Evolutionary conservation across 768 basidiomycete genomes (phyloP), one percentile per base, ranked within the genome.

Genomic region (Heimioporus sp.): DNA sequence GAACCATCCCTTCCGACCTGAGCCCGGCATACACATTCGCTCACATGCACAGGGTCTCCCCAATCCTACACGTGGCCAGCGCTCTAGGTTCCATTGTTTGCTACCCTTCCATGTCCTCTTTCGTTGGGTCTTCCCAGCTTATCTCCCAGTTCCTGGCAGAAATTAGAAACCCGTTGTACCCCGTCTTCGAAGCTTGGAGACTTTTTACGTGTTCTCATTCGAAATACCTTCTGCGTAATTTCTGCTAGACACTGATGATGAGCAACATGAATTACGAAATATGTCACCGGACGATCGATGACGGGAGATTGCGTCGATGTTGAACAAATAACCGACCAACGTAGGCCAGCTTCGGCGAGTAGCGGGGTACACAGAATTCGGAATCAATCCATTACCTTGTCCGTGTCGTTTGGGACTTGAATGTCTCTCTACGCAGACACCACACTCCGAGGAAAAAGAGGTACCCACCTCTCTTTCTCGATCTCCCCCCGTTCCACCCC

Each of bases 401-500:
- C 42, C 74, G 65, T 24, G 72, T 70, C 3, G 71, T 80, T 65
- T 85, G 83, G 63, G 83, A 85, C 54, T 84, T 83, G 19, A 82
- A 83, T 21, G 84, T 85, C 63, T 85, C 83, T 64, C 83, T 71
- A 31, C 83, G 78, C 55, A 85, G 63, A 8, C 83, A 83, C 56
- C 83, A 34, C 40, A 19, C 16, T 39, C 38, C 34, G 28, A 28
- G 24, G 24, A 43, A 21, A 11, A n/a, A n/a, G n/a, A n/a, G n/a
- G n/a, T n/a, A 75, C 78, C 36, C 58, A 72, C 70, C 91, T 74
- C 72, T 91, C 94, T 65, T 85, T 81, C 73, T 95, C 93, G 39
- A 89, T 72, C 73, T 97, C 94, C 63, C 91, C 80, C 71, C 83
- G 76, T 69, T 95, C 95, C 52, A 98, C 85, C 67, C 98, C 97